Base-by-base conservation (phyloP, 2,329 filamentous ascomycete genomes). In the Hypomyces perniciosus region DNA sequence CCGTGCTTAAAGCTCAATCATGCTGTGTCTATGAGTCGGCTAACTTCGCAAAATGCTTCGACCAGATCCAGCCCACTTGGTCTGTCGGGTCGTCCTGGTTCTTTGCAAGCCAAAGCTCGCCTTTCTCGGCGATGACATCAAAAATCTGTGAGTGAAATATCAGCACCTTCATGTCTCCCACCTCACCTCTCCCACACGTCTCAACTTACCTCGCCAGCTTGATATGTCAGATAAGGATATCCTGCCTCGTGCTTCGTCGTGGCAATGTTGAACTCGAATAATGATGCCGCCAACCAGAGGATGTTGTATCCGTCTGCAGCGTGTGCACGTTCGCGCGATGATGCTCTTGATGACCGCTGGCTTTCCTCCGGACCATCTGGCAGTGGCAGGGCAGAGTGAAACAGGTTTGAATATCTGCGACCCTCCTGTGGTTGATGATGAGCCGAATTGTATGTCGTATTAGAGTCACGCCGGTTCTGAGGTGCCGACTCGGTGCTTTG, bases 251-350 rank as follows among this genome's bases (percentile, higher is more conserved):
- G 84, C 60, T 95, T 89, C 28, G 90, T 88, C 27, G 88, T 89
- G 63, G 92, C 88, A 63, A 97, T 97, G 62, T 96, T 95, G 72
- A 97, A 99, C 67, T 97, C 91, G 65, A 96, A 97, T 31, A 97
- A 79, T 60, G 89, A 95, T 20, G 92, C 93, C 10, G 91, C 93
- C 13, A 96, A 77, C 77, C 95, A 99, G 42, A 97, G 74, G 6
- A 96, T 82, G 51, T 85, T 86, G 56, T 85, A 86, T 26, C 82
- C 77, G 46, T 79, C 74, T 28, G 72, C 70, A 37, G 69, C 73
- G 47, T 73, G 74, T 42, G 66, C 75, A 37, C 80, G 74, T 59
- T 84, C 80, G n/a, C 75, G 72, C 10, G 79, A 83, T 4, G 81
- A 83, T 30, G 78, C 78, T 50, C 80, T 72, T 27, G 82, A 84